Base-by-base conservation (phyloP, 2,329 filamentous ascomycete species). In the Phyllosticta citriasiana region DNA sequence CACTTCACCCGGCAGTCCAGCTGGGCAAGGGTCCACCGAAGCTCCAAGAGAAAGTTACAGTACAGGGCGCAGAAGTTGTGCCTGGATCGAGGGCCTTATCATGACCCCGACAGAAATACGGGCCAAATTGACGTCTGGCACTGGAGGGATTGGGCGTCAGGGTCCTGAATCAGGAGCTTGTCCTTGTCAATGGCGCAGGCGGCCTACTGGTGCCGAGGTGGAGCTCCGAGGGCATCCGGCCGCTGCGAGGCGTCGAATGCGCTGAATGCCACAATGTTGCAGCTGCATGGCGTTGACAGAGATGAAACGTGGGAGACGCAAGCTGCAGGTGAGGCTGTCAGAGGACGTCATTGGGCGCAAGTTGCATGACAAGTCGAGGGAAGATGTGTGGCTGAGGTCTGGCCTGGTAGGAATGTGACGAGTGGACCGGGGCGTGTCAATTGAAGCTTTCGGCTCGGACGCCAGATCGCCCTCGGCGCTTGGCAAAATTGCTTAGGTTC, bases 71-170 rank as follows among this genome's bases (percentile, higher is more conserved):
- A 30, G 51, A 53, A 6, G 35, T 52, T 54, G 59, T 61, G 50
- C 59, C 59, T 61, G 59, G 55, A 47, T 47, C 40, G 40, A 47
- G 40, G 40, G 40, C 40, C 40, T 47, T 47, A n/a, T n/a, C 40
- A 14, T 47, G 40, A 14, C 40, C 40, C n/a, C 40, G 40, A 47
- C 40, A n/a, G 12, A 26, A 61, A 57, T 57, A 52, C 58, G 58
- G 58, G 53, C 22, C 52, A 14, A 16, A 53, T 25, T 27, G 52
- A 25, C 19, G 14, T 25, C 3, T 25, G 52, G 52, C 52, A n/a
- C 5, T 47, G 40, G 40, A 47, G 14, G 40, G 2, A n/a, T 5
- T 47, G 14, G 40, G 12, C 52, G 52, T 27, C 59, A 57, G 59
- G 59, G 59, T 61, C 59, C 33, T 47, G 40, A 47, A 47, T 47